Conservation (phyloP, 257 asterid genomes). For the Plectranthus barbatus region DNA sequence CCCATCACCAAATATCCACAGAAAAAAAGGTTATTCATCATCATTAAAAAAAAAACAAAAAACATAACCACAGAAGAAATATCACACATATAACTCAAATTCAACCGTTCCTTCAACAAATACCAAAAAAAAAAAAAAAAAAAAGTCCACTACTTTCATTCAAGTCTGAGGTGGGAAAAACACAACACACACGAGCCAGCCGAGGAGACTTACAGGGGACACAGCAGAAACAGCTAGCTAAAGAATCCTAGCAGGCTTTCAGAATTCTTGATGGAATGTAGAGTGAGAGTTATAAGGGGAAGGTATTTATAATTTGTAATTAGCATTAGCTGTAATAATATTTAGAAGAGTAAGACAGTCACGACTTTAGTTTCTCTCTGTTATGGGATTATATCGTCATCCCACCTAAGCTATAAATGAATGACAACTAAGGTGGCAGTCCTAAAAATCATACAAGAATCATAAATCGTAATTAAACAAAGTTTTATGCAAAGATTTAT, state of each 20-base stretch:
- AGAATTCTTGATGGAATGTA: not conserved
- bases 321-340: not conserved
- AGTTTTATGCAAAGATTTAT: no score
- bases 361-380: no score
- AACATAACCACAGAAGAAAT: conserved; percentile 1
- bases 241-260: not conserved
- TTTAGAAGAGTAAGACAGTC: not conserved
- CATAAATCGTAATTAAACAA: no score
- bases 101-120: not conserved
- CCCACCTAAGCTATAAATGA: no score
- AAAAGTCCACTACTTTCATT: not conserved
- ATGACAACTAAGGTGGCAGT: no score
- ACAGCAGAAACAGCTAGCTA: not conserved
- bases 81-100: not conserved
- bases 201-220: conserved; percentile 13
- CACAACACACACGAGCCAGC: not conserved
- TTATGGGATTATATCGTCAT: no score
- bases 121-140: not conserved
- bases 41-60: not conserved
- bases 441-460: no score
- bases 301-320: not conserved
- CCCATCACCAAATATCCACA: not conserved
- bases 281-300: not conserved
- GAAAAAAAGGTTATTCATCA: not conserved
- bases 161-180: not conserved